Evolutionary conservation across 495 filamentous ascomycete genomes (phyloP).

Genomic region (Daldinia caldariorum): DNA sequence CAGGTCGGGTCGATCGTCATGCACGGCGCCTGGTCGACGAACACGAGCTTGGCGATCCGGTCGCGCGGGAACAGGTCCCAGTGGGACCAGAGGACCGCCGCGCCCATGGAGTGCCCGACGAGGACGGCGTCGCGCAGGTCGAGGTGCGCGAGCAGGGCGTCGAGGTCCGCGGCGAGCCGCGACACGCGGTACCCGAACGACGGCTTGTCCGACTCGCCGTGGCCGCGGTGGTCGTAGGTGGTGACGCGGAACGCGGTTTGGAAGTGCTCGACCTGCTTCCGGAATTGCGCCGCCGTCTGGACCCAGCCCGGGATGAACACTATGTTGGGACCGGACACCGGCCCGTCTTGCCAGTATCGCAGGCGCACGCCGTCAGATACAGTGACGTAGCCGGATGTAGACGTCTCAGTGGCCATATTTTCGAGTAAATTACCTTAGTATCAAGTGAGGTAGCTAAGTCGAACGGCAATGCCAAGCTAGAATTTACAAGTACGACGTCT

Average conservation of each 20-base stretch:
- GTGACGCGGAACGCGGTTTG: slow-evolving; percentile 27
- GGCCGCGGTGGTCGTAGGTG: slow-evolving; percentile 43
- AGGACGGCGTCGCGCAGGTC: slow-evolving; percentile 29
- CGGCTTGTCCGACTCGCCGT: slow-evolving; percentile 43
- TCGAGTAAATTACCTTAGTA: not conserved
- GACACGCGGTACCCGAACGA: slow-evolving; percentile 34
- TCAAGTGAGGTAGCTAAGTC: too few relatives aligned
- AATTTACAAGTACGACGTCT: not conserved
- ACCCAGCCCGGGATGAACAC: slow-evolving; percentile 41
- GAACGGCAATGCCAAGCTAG: not conserved
- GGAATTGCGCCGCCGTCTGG: slow-evolving; percentile 38
- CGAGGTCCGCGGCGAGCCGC: slow-evolving; percentile 36
- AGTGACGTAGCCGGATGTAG: slow-evolving; percentile 23
- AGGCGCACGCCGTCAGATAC: slow-evolving; percentile 36
- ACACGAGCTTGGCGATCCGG: slow-evolving; percentile 30
- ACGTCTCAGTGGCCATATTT: slow-evolving; percentile 15
- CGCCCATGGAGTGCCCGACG: slow-evolving; percentile 39
- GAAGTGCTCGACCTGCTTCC: slow-evolving; percentile 39
- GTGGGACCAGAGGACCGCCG: slow-evolving; percentile 32
- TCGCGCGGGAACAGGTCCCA: slow-evolving; percentile 37
- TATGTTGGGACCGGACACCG: slow-evolving; percentile 23
- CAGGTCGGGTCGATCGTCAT: slow-evolving; percentile 33
- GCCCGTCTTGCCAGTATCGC: slow-evolving; percentile 30
- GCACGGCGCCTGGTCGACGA: slow-evolving; percentile 33
- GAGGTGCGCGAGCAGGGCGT: slow-evolving; percentile 23